These are phyloP conservation scores for Tulasnella sp. DNA, from an alignment of 768 basidiomycete genomes.

Conservation along the genomic window DNA sequence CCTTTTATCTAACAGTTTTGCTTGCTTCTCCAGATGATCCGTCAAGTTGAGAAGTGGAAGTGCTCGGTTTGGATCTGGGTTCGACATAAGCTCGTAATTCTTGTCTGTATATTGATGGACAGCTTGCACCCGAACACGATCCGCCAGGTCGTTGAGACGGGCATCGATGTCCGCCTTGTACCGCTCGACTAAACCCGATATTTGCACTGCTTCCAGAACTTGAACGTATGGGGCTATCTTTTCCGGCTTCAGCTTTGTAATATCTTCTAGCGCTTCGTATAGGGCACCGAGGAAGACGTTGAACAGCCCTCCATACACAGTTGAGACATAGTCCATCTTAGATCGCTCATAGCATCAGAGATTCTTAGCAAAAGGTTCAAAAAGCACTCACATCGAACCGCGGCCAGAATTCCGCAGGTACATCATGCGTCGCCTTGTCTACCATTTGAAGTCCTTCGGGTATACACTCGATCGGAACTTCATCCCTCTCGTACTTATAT, in stretches of 20 bases:
- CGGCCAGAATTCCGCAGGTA: conserved; percentile 69
- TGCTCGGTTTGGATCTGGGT: conserved; percentile 66
- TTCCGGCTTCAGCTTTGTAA: conserved; percentile 64
- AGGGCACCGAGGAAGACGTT: conserved; percentile 78
- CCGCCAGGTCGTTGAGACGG: conserved; percentile 59
- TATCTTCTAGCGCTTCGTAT: conserved; percentile 72
- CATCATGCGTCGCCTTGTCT: conserved; percentile 60
- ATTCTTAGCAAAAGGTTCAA: neutral
- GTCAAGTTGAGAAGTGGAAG: conserved; percentile 76
- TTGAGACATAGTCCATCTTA: conserved; percentile 61
- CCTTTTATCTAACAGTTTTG: conserved; percentile 76
- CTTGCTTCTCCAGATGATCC: conserved; percentile 79
- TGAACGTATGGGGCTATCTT: conserved; percentile 57
- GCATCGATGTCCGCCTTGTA: conserved; percentile 66
- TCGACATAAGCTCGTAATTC: conserved; percentile 52
- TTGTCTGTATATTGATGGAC: conserved; percentile 55
- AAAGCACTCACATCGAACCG: conserved; percentile 61
- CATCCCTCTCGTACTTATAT: conserved; percentile 77
- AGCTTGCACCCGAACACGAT: conserved; percentile 52
- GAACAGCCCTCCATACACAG: conserved; percentile 65
- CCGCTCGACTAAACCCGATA: conserved; percentile 60
- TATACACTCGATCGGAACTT: conserved; percentile 91
- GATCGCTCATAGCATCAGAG: neutral
- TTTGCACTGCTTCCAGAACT: conserved; percentile 63
- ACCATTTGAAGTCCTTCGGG: conserved; percentile 79